A percentile compares a stretch with the other conserved stretches of the same genome.
Evolutionary conservation across 352 stramenopile genomes (phyloP).

Genomic region (Globisporangium canariense): DNA sequence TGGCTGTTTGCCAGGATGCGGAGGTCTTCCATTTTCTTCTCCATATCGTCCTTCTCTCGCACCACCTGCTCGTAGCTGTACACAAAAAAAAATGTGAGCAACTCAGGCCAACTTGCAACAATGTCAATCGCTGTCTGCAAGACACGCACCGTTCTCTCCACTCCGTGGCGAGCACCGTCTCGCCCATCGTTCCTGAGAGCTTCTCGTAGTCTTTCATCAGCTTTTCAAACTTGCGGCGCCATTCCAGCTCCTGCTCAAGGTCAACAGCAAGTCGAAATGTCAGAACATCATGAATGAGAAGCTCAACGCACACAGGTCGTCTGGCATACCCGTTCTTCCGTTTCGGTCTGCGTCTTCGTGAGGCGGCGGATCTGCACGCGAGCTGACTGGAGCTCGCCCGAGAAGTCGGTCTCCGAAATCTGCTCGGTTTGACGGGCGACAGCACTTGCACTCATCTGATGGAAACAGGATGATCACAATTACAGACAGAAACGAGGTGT

Average conservation of each 20-base stretch:
- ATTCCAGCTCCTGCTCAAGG: conserved; percentile 55
- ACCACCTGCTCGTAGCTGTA: conserved; percentile 70
- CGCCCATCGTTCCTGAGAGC: conserved; percentile 80
- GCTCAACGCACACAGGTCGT: neutral
- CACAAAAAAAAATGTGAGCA: neutral
- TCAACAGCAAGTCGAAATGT: neutral
- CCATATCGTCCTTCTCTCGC: conserved; percentile 71
- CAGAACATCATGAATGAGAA: neutral
- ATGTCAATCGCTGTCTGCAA: neutral
- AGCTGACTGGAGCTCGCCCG: conserved; percentile 63
- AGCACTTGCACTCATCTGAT: conserved; percentile 73
- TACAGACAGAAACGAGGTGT: neutral
- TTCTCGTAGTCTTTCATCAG: conserved; percentile 85
- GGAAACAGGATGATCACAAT: neutral
- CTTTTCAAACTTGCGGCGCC: conserved; percentile 84
- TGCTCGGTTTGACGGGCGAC: conserved; percentile 75
- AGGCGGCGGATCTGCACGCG: conserved; percentile 71
- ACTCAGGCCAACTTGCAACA: too few relatives aligned
- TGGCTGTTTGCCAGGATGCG: conserved; percentile 35
- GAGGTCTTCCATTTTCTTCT: conserved; percentile 72
- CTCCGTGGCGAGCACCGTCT: conserved; percentile 79
- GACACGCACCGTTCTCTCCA: conserved; percentile 65
- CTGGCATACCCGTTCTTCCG: conserved; percentile 62
- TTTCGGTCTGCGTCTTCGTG: conserved; percentile 68
- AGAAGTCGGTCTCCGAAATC: conserved; percentile 73